Evolutionary conservation across 1,139 yeast species (phyloP).

Genomic region (Magnusiomyces sp.): DNA sequence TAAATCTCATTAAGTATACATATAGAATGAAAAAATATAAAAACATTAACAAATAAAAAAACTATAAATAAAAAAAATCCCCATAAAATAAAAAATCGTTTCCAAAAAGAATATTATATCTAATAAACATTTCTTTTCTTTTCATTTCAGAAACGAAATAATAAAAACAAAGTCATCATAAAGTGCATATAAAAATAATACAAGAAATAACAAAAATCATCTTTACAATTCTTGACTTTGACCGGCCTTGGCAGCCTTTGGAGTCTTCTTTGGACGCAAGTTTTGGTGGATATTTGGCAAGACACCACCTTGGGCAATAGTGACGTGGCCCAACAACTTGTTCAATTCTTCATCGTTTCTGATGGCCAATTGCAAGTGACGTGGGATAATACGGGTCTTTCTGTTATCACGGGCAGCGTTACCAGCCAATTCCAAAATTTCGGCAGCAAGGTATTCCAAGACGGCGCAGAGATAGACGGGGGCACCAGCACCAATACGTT

Average conservation of each 20-base stretch:
- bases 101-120: no score
- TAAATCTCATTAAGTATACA: no score
- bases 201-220: no score
- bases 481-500: constrained; percentile 98
- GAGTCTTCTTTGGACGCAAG: constrained; percentile 38
- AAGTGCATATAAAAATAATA: no score
- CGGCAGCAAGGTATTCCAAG: constrained; percentile 92
- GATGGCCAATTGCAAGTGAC: constrained; percentile 97
- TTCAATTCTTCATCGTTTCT: constrained; percentile 97
- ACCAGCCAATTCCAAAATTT: constrained; percentile 96
- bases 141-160: no score
- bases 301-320: constrained; percentile 97
- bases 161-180: no score
- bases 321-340: constrained; percentile 86
- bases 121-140: no score
- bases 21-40: no score
- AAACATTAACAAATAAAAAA: no score
- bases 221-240: constrained; percentile 15
- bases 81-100: no score
- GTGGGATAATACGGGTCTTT: constrained; percentile 96
- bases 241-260: constrained; percentile 13
- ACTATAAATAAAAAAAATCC: no score
- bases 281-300: constrained; percentile 90
- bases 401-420: constrained; percentile 98
- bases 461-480: constrained; percentile 95